Conservation (phyloP, 306 rosid genomes). For the Fragaria nilgerrensis region DNA sequence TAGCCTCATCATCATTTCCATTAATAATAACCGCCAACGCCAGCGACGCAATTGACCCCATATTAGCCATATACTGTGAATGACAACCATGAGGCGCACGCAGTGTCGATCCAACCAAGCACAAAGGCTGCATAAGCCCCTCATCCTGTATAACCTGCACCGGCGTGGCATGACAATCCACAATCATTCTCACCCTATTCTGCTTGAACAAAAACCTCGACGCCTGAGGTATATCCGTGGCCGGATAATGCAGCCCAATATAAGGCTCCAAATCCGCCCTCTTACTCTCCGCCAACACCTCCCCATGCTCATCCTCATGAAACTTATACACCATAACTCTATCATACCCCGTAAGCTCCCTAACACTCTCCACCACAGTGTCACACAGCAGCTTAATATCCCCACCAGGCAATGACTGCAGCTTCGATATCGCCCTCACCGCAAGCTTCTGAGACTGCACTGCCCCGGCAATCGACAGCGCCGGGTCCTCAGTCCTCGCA, state of each 20-base stretch:
- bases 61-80: slow-evolving; percentile 94
- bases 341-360: slow-evolving; percentile 82
- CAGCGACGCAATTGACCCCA: slow-evolving; percentile 88
- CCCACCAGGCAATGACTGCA: slow-evolving; percentile 87
- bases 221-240: slow-evolving; percentile 96
- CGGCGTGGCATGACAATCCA: slow-evolving; percentile 71
- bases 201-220: slow-evolving; percentile 96
- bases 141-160: slow-evolving; percentile 75
- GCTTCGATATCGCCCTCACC: slow-evolving; percentile 76
- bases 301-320: slow-evolving; percentile 99
- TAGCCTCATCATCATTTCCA: slow-evolving; percentile 63
- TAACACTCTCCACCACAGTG: slow-evolving; percentile 76
- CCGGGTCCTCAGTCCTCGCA: slow-evolving; percentile 82
- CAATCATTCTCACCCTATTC: slow-evolving; percentile 95
- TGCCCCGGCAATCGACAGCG: slow-evolving; percentile 93
- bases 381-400: slow-evolving; percentile 74
- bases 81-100: slow-evolving; percentile 95
- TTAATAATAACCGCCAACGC: slow-evolving; percentile 87
- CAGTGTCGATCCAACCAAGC: slow-evolving; percentile 93
- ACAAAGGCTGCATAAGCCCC: slow-evolving; percentile 72
- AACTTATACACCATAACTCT: slow-evolving; percentile 95
- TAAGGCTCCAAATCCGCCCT: slow-evolving; percentile 85
- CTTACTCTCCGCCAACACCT: slow-evolving; percentile 91
- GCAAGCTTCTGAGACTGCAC: slow-evolving; percentile 97
- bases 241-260: slow-evolving; percentile 91